These are phyloP conservation scores for Chlorella sp. DNA, from an alignment of 139 green algal genomes.

Conservation along the genomic window DNA sequence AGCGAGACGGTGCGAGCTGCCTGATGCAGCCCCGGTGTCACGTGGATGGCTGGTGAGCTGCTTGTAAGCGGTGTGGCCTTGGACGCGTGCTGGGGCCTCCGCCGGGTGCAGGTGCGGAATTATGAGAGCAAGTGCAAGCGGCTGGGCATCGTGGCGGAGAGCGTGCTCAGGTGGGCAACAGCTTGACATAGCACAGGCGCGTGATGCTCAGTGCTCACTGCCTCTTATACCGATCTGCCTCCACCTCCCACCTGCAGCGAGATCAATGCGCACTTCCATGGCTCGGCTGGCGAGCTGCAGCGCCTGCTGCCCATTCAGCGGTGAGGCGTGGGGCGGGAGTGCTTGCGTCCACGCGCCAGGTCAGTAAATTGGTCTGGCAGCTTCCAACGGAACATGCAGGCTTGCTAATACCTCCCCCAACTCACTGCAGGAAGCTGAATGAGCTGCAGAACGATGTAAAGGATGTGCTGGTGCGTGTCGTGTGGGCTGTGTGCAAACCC, in stretches of 20 bases:
- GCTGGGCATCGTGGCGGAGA: conserved; percentile 49
- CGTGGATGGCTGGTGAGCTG: too few relatives aligned
- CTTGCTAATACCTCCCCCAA: background rate
- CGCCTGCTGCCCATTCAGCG: conserved; percentile 55
- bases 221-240: background rate
- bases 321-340: too few relatives aligned
- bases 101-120: too few relatives aligned
- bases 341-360: too few relatives aligned
- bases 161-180: conserved; percentile 24
- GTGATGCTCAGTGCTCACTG: background rate
- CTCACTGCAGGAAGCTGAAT: conserved; percentile 42
- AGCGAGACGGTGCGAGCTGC: too few relatives aligned
- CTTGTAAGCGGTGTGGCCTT: too few relatives aligned
- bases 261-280: conserved; percentile 39
- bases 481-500: background rate
- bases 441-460: conserved; percentile 60
- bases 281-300: conserved; percentile 43
- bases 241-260: conserved; percentile 7
- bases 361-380: too few relatives aligned
- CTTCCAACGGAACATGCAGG: too few relatives aligned
- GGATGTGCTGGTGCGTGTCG: conserved; percentile 50
- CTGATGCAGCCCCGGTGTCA: too few relatives aligned
- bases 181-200: background rate
- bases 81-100: too few relatives aligned
- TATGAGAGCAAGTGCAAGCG: conserved; percentile 44